Percentiles rank a stretch among this genome's conserved stretches.
phyloP scores from a whole-genome alignment of 192 early-diverging fungal species.

The Phycomyces nitens region DNA sequence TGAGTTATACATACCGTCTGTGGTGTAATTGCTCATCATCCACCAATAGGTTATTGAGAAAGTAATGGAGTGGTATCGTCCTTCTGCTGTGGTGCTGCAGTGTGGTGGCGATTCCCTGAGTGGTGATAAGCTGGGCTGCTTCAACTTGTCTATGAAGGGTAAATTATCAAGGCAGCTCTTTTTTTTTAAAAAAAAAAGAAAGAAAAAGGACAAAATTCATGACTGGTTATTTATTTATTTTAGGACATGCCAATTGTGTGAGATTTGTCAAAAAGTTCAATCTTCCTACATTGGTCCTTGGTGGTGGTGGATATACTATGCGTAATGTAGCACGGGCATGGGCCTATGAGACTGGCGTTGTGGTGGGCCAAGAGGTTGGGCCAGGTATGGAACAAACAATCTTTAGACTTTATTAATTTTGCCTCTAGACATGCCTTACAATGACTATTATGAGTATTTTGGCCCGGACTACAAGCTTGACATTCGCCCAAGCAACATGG shows the following conservation, averaged over 20 bases:
- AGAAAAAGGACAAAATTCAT: too few relatives aligned
- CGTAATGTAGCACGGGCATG: conserved; percentile 95
- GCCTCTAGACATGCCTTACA: conserved; percentile 74
- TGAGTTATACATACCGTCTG: conserved; percentile 27
- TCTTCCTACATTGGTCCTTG: conserved; percentile 87
- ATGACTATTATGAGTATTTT: conserved; percentile 88
- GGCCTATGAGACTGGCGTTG: conserved; percentile 91
- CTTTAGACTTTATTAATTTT: background rate
- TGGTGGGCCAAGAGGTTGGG: conserved; percentile 69
- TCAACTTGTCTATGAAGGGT: conserved; percentile 90
- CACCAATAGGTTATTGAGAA: conserved; percentile 75
- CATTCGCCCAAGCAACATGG: conserved; percentile 81
- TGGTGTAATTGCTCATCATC: background rate
- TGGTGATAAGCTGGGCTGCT: conserved; percentile 91
- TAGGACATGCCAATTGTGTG: conserved; percentile 89
- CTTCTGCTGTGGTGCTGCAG: conserved; percentile 90
- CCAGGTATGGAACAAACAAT: conserved; percentile 40
- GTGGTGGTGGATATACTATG: conserved; percentile 97
- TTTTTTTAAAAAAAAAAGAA: background rate
- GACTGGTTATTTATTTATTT: too few relatives aligned
- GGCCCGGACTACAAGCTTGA: conserved; percentile 90
- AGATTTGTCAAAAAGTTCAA: conserved; percentile 90
- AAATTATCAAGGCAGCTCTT: background rate
- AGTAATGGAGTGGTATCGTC: conserved; percentile 92
- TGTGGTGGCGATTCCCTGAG: conserved; percentile 96